Percentiles rank a stretch among this genome's conserved stretches.
phyloP scores from a whole-genome alignment of 2,329 filamentous ascomycete genomes.

The Claviceps spartinae region DNA sequence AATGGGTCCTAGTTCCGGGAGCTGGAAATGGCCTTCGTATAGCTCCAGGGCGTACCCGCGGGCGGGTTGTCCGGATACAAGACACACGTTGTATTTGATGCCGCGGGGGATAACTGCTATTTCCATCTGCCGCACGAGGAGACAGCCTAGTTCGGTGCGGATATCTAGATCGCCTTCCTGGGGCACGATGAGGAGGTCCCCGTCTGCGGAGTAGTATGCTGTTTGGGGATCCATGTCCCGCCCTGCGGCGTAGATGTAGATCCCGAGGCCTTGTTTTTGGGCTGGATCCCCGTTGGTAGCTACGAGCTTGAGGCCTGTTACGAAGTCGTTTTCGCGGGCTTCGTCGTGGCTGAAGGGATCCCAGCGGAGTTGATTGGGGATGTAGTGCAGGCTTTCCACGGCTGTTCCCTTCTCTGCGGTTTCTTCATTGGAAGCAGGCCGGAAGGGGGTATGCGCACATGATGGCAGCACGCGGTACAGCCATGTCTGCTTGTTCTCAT shows the following conservation, averaged over 20 bases:
- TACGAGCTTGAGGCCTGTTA: slow-evolving; percentile 51
- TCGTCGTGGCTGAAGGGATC: slow-evolving; percentile 65
- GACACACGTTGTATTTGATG: slow-evolving; percentile 57
- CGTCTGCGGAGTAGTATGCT: slow-evolving; percentile 76
- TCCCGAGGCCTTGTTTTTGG: slow-evolving; percentile 65
- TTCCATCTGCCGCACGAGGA: slow-evolving; percentile 66
- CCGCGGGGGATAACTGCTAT: slow-evolving; percentile 65
- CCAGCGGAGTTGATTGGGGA: slow-evolving; percentile 74
- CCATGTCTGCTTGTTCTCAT: slow-evolving; percentile 59
- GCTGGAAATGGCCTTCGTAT: slow-evolving; percentile 57
- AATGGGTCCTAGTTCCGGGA: slow-evolving; percentile 61
- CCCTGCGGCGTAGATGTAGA: slow-evolving; percentile 68
- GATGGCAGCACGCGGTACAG: slow-evolving; percentile 57
- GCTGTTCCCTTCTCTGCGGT: slow-evolving; percentile 4
- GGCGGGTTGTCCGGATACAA: slow-evolving; percentile 40
- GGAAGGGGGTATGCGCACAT: slow-evolving; percentile 45
- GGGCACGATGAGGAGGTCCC: slow-evolving; percentile 63
- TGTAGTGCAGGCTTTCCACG: slow-evolving; percentile 18
- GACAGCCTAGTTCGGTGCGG: slow-evolving; percentile 60
- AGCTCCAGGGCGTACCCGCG: slow-evolving; percentile 65
- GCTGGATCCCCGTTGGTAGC: slow-evolving; percentile 70
- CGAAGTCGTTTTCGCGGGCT: slow-evolving; percentile 32
- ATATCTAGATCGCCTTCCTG: slow-evolving; percentile 65
- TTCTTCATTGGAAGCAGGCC: slow-evolving; percentile 24
- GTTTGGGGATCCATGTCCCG: slow-evolving; percentile 60